These are phyloP conservation scores for Cicer pinnatifidum DNA, from an alignment of 306 rosid genomes.

Conservation along the genomic window DNA sequence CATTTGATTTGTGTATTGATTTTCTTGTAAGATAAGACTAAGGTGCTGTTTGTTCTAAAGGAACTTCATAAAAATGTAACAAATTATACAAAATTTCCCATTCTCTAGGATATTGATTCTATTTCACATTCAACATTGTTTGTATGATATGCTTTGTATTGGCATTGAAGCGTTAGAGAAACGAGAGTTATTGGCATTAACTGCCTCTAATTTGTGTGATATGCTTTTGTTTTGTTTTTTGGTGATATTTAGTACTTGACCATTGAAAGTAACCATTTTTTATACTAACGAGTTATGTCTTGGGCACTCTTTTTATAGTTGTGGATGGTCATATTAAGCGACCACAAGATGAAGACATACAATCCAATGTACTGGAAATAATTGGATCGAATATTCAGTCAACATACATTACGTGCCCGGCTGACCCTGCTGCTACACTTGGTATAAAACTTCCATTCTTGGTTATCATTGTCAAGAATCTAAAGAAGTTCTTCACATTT, in stretches of 20 bases:
- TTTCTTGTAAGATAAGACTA: conserved; percentile 8
- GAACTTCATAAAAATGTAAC: neutral
- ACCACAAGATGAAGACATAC: conserved; percentile 96
- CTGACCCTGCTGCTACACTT: conserved; percentile 92
- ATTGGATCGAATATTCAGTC: conserved; percentile 91
- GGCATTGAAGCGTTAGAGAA: neutral
- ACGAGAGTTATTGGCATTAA: neutral
- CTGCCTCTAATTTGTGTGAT: neutral
- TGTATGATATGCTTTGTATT: conserved; percentile 19
- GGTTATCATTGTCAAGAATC: conserved; percentile 91
- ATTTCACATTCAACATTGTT: neutral
- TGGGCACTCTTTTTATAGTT: conserved; percentile 55
- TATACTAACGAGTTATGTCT: conserved; percentile 25
- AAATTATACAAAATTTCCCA: neutral
- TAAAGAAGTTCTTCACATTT: conserved; percentile 90
- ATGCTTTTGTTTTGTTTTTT: conserved; percentile 30
- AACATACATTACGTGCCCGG: conserved; percentile 91
- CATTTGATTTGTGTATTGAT: neutral
- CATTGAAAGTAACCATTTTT: neutral
- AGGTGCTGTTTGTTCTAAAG: neutral
- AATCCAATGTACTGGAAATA: conserved; percentile 91
- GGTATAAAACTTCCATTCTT: conserved; percentile 93
- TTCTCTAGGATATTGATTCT: neutral
- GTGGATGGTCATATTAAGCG: conserved; percentile 87
- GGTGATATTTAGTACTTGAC: conserved; percentile 26